phyloP scores from a whole-genome alignment of 192 early-diverging fungal species.

The Phycomyces blakesleeanus region DNA sequence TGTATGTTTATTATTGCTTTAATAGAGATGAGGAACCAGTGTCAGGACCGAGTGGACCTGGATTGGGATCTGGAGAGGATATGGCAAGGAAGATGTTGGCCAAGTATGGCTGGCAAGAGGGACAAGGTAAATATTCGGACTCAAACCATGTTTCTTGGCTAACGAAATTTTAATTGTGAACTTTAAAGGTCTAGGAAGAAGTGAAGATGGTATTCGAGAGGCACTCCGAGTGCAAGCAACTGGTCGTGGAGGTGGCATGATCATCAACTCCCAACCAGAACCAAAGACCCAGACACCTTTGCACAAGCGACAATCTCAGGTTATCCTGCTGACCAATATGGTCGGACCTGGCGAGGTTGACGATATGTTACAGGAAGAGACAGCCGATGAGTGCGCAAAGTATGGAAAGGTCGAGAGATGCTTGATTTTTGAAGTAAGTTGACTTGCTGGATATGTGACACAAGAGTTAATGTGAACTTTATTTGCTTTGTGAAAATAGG shows the following conservation, averaged over 20 bases:
- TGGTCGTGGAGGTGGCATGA: conserved; percentile 31
- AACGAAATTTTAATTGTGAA: no score
- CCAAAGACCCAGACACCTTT: neutral
- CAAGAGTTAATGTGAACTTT: neutral
- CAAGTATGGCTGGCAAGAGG: conserved; percentile 46
- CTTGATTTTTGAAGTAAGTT: conserved; percentile 58
- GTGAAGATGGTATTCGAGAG: conserved; percentile 39
- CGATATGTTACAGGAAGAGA: conserved; percentile 67
- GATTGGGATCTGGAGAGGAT: conserved; percentile 8
- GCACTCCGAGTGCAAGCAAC: conserved; percentile 33
- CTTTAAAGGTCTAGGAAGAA: conserved; percentile 32
- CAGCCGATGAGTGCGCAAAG: conserved; percentile 73
- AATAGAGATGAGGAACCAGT: conserved; percentile 9
- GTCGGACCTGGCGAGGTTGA: conserved; percentile 78
- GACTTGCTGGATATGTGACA: neutral
- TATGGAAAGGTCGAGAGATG: conserved; percentile 71
- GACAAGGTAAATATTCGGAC: conserved; percentile 28
- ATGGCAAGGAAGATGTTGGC: conserved; percentile 32
- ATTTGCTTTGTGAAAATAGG: conserved; percentile 25
- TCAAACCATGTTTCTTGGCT: neutral
- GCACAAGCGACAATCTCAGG: conserved; percentile 12
- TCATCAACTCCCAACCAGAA: conserved; percentile 21
- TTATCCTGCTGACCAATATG: conserved; percentile 73
- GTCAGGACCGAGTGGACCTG: neutral
- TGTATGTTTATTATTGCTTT: no score